Base-by-base conservation (phyloP, 2,329 filamentous ascomycete genomes). In the Aureobasidium sp. region DNA sequence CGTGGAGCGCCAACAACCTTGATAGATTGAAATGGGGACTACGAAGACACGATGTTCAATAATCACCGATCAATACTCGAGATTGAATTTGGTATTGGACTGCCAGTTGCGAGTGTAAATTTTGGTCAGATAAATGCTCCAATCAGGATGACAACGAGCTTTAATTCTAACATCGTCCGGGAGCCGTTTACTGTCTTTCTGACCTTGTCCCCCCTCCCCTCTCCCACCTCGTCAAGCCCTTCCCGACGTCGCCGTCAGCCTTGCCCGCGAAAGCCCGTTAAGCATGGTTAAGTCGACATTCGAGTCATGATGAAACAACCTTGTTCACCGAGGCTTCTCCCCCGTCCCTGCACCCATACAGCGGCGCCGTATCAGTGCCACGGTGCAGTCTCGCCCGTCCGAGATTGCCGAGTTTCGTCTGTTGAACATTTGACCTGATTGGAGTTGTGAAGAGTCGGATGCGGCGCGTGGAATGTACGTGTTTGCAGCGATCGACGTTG, bases 291-390 rank as follows among this genome's bases (percentile, higher is more conserved):
- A 39, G 30, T 27, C 29, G 32, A 6, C 17, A 24, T 16, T 25
- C 37, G 48, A 51, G 48, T 51, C 48, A 51, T 41, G 48, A 24
- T 51, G 48, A 51, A 51, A 51, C 48, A 51, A 50, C 45, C 35
- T 50, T 50, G 22, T 49, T 19, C 17, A 3, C 29, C 35, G 48
- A 51, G 37, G 37, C 48, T 51, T 40, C 6, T 49, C 45, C 17
- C 24, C 16, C 45, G 29, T 37, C 22, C 44, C 21, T 37, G 11
- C 6, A 35, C 44, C n/a, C 44, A 37, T 34, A 48, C 44, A 16
- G 32, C 44, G 44, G 21, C 32, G 32, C 32, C 5, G 44, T 27
- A 22, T 48, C 30, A 48, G 44, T 6, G 45, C 45, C 45, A 50
- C 25, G 35, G 27, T 40, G 25, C 45, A 11, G 34, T 16, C 48